Evolutionary conservation across 768 basidiomycete genomes (phyloP), one percentile per base, ranked within the genome.

Genomic region (Russula dissimulans): DNA sequence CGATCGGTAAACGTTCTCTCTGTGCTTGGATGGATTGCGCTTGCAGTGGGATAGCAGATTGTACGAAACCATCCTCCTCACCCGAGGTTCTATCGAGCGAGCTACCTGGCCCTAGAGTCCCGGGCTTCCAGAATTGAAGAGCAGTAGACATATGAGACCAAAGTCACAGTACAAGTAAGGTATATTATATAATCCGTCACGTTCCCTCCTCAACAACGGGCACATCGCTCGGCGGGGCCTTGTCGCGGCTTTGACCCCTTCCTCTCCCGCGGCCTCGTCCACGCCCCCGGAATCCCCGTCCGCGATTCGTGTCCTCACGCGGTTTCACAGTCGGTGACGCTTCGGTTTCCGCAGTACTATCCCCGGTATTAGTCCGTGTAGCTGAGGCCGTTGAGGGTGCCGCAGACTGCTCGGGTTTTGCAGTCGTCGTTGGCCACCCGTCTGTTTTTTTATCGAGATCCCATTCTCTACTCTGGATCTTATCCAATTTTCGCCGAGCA

Each of bases 121-220:
- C 93, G 5, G 93, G 93, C 71, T 91, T 93, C 92, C 92, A 95
- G 69, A 95, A 94, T 46, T 84, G 81, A 57, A 85, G 73, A 18
- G 81, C 77, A 39, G 29, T 26, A 42, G 70, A 70, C 81, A 84
- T 82, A 14, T 45, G 18, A 36, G 34, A 56, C 12, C 6, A 18
- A 18, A 43, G 43, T 43, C n/a, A 0, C n/a, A 18, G 6, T 18
- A n/a, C 12, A 39, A 39, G 15, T 15, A 10, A 8, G 49, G 57
- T 59, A 61, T 61, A 52, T 61, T 61, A 61, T 41, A 52, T 62
- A 57, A 57, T 57, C 56, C 18, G 43, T 57, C 56, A 42, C 17
- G 26, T 17, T 9, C 26, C 42, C 50, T 26, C 45, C 34, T 52
- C 36, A 26, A 26, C 22, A 26, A 26, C 39, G 1, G 39, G 39